These are phyloP conservation scores for Curvularia eragrostidis DNA, from an alignment of 2,329 filamentous ascomycete species.

Conservation along the genomic window DNA sequence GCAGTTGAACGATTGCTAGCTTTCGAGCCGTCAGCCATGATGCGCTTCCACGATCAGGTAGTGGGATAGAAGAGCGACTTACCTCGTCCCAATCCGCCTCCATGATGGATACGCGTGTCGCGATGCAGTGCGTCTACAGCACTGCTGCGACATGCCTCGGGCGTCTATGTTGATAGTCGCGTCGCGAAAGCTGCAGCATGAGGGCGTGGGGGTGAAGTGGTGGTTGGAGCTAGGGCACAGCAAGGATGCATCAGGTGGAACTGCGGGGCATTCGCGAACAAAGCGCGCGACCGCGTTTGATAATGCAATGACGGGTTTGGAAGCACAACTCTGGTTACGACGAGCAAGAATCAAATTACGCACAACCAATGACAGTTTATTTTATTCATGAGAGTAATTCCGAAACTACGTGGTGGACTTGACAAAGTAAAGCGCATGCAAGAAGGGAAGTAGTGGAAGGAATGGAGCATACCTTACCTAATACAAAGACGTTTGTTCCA, in stretches of 20 bases:
- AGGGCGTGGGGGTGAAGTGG: constrained; percentile 27
- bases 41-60: constrained; percentile 1
- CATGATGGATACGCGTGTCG: constrained; percentile 49
- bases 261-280: constrained; percentile 17
- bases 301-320: not conserved
- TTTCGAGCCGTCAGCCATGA: constrained; percentile 50
- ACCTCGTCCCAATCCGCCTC: constrained; percentile 62
- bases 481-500: constrained; percentile 7
- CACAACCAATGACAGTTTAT: not conserved
- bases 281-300: constrained; percentile 4
- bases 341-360: not conserved
- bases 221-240: constrained; percentile 30
- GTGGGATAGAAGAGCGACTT: not conserved
- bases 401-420: not conserved
- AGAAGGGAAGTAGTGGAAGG: not conserved
- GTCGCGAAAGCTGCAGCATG: constrained; percentile 24
- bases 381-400: not conserved
- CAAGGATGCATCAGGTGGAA: constrained; percentile 23
- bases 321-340: not conserved
- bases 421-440: not conserved
- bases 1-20: constrained; percentile 82
- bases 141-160: constrained; percentile 39
- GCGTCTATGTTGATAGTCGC: constrained; percentile 23
- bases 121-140: constrained; percentile 21
- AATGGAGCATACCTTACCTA: constrained; percentile 15